Evolutionary conservation across 441 rosid species (phyloP), one percentile per base, ranked within the genome.

Genomic region (Populus trichocarpa): DNA sequence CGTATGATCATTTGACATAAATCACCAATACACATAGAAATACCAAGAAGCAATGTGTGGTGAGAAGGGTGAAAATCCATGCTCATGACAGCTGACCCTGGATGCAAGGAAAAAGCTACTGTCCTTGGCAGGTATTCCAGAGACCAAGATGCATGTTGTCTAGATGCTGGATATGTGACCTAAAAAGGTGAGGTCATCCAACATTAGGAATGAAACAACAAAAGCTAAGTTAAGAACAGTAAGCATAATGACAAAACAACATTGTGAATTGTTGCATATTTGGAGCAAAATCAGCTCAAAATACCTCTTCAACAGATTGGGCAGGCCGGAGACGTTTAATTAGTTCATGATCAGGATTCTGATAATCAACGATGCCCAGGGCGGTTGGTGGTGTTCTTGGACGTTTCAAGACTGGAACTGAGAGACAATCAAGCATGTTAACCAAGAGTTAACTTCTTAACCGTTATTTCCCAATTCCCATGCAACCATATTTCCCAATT

Each of bases 61-160:
- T 85, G 89, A 71, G 85, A 76, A 79, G 98, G 97, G 82, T 89
- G 95, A 82, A 94, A 92, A 84, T 91, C 97, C 96, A 94, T 85
- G 96, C 98, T 94, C 74, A 83, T 88, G 77, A 91, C 92, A 72
- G 82, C 50, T 38, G 97, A 90, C 22, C 93, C 96, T 85, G 87
- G 96, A 81, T 89, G 95, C 84, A 90, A 59, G 20, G 88, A 78
- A 68, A 90, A 73, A 81, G 93, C 97, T 22, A 86, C 90, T 22
- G 87, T 88, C 83, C 89, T 85, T 63, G 98, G 97, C 77, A 94
- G 89, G 85, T 92, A 95, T 74, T 94, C 96, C 77, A 78, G 86
- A 40, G 96, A 91, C 92, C 90, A 86, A 85, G 85, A 59, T 53
- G 87, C 76, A 82, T 86, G 96, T 77, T 82, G 93, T 79, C 92